Evolutionary conservation across 192 early-diverging fungal genomes (phyloP), one percentile per base, ranked within the genome.

Genomic region (Cladochytrium replicatum): DNA sequence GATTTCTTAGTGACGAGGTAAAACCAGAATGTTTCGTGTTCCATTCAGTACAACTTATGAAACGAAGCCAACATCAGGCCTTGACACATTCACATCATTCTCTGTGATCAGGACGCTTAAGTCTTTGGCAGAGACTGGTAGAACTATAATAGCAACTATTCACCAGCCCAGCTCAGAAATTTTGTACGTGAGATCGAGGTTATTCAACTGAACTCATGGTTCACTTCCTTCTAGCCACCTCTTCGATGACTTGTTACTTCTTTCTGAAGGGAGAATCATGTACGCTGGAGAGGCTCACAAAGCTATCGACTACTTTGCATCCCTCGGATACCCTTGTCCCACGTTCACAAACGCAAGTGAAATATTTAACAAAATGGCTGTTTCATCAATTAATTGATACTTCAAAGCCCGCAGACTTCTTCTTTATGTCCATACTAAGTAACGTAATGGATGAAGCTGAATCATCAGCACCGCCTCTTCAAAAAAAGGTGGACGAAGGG

Each of bases 41-140:
- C n/a, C n/a, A n/a, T n/a, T n/a, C n/a, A n/a, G n/a, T n/a, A n/a
- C n/a, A n/a, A n/a, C n/a, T n/a, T n/a, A n/a, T n/a, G n/a, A n/a
- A 80, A 84, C 46, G 82, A 87, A n/a, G 50, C 85, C 85, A 9
- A 84, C 85, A 0, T 82, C 81, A 8, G 83, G 81, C 24, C 60
- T 87, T 7, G 72, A 75, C 46, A 58, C 68, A 11, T 72, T 79
- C 54, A 77, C 74, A 5, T 72, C 74, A 8, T 54, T 72, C 46
- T 57, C 54, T 39, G 77, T 78, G 26, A 58, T 74, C 26, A 50
- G 57, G 8, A 55, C 70, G 23, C 64, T 80, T 6, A 41, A 59
- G 32, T 31, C 64, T 0, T 64, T 80, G 30, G 68, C 71, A 2
- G 24, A 29, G 0, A 52, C 42, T 34, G 66, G 60, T n/a, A 15